Evolutionary conservation across 108 stramenopile genomes (phyloP).

Genomic region (Heterococcus sp.): DNA sequence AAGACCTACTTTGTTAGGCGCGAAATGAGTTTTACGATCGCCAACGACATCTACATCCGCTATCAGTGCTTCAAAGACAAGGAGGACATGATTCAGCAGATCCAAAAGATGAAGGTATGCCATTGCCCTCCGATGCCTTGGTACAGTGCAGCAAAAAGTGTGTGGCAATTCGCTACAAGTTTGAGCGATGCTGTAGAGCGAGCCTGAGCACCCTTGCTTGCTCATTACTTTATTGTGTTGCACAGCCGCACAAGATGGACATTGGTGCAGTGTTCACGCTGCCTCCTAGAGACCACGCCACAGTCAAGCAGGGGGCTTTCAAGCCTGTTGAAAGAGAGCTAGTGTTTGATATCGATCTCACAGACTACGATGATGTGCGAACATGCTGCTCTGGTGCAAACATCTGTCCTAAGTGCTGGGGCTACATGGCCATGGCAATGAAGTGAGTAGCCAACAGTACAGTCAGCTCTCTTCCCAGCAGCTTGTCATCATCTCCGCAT

Average conservation of each 20-base stretch:
- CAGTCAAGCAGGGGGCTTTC: conserved; percentile 68
- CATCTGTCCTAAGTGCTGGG: conserved; percentile 88
- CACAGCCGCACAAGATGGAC: conserved; percentile 95
- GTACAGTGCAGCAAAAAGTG: neutral
- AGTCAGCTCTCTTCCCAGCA: too few species aligned
- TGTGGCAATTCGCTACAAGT: neutral
- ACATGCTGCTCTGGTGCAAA: conserved; percentile 85
- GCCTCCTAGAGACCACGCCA: conserved; percentile 70
- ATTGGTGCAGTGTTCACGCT: conserved; percentile 95
- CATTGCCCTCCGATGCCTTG: neutral
- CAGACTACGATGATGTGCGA: conserved; percentile 96
- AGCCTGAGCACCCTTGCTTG: neutral
- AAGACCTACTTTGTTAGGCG: conserved; percentile 58
- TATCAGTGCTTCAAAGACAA: conserved; percentile 70
- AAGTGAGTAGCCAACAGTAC: conserved; percentile 77
- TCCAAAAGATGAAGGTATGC: conserved; percentile 5
- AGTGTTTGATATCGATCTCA: conserved; percentile 98
- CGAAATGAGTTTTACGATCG: conserved; percentile 95
- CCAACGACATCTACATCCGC: conserved; percentile 95
- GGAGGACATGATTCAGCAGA: conserved; percentile 31
- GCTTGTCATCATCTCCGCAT: too few species aligned
- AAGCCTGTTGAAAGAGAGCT: conserved; percentile 87
- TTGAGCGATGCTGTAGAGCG: neutral
- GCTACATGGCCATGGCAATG: conserved; percentile 92
- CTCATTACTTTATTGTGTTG: neutral